Evolutionary conservation across 192 early-diverging fungal genomes (phyloP), one percentile per base, ranked within the genome.

Genomic region (Linnemannia exigua): DNA sequence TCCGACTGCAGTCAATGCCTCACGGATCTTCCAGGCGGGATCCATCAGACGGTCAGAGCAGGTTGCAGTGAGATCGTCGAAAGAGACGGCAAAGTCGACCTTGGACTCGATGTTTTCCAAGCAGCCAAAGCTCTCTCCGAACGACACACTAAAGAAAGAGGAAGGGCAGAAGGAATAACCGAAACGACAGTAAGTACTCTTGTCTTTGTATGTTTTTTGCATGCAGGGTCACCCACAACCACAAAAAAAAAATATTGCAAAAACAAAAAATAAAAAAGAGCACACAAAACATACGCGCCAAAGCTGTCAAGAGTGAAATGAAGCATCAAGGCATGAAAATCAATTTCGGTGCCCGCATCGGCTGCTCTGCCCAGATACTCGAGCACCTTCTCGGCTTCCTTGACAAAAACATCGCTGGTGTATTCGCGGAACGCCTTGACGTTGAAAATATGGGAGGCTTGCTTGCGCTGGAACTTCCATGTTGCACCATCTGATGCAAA

Each of bases 81-180:
- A 93, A 5, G 92, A 77, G 3, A 52, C 72, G 0, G 92, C 92
- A 88, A 94, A 92, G 11, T 67, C 54, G 33, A 73, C 68, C 33
- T 76, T 67, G 5, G 75, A 37, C 9, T 72, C 72, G 0, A 81
- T 72, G 37, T 77, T 72, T 5, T 75, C 71, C 17, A 89, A 46
- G 48, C 83, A 86, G 35, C 81, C 77, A 51, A 89, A 82, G 25
- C 79, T 75, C 41, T 81, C 22, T 47, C 84, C 80, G 46, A 89
- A 87, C 5, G 77, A 82, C 1, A 87, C 75, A 41, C 74, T 76
- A 47, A 22, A 19, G 12, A 17, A 15, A 47, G 37, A 74, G 22
- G 1, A 25, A 3, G 25, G 36, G 35, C n/a, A n/a, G n/a, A 6
- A 3, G 33, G 22, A 35, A 31, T 44, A 19, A 66, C 48, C 0